Percentiles rank a stretch among this genome's conserved stretches.
Evolutionary conservation across 768 basidiomycete genomes (phyloP).

Genomic region (Cubamyces sp.): DNA sequence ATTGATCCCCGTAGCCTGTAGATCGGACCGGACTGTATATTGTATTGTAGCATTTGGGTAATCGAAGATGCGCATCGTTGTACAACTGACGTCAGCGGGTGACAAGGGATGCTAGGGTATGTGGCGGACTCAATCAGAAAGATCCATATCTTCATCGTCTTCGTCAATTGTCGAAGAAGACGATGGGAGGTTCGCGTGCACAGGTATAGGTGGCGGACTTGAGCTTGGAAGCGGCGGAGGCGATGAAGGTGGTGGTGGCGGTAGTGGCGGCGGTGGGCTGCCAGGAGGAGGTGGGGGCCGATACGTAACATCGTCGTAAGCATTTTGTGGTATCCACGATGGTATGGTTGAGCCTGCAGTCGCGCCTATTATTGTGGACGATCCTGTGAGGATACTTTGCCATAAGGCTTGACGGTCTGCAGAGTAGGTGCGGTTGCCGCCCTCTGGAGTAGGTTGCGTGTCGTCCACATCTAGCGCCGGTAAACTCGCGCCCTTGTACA

Average conservation of each 20-base stretch:
- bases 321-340: neutral
- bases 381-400: constrained; percentile 39
- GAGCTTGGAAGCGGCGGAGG: constrained; percentile 22
- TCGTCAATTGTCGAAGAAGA: neutral
- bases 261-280: constrained; percentile 40
- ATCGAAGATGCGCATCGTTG: neutral
- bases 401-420: constrained; percentile 45
- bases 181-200: constrained; percentile 7
- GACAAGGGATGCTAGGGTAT: neutral
- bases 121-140: neutral
- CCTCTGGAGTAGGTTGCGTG: constrained; percentile 13
- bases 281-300: constrained; percentile 31
- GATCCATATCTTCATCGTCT: constrained; percentile 3
- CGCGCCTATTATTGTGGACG: neutral
- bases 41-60: constrained; percentile 14
- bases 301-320: too few relatives aligned
- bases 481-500: constrained; percentile 49
- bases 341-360: neutral
- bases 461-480: constrained; percentile 26
- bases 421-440: constrained; percentile 37
- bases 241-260: constrained; percentile 31
- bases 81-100: neutral
- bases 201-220: constrained; percentile 14
- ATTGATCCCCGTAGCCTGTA: constrained; percentile 19
- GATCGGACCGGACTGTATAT: constrained; percentile 18